phyloP scores from a whole-genome alignment of 257 asterid species.

The Primulina eburnea region DNA sequence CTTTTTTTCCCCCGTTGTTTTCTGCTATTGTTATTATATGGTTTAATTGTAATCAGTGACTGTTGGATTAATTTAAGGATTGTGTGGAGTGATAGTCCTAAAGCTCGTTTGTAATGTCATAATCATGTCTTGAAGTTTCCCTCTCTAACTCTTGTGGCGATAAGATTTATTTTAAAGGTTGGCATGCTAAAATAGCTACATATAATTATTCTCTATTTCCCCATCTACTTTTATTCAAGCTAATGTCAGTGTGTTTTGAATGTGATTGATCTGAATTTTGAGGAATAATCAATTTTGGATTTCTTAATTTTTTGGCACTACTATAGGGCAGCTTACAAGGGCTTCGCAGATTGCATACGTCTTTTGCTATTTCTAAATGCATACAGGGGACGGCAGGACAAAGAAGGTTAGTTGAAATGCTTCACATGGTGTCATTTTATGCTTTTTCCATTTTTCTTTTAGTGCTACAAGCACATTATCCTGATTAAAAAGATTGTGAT shows the following conservation, averaged over 20 bases:
- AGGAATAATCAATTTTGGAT: constrained; percentile 17
- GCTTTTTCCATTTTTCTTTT: constrained; percentile 11
- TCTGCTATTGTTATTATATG: constrained; percentile 9
- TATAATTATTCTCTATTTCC: constrained; percentile 5
- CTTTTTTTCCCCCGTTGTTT: constrained; percentile 22
- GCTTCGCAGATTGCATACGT: constrained; percentile 93
- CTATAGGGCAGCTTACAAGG: constrained; percentile 98
- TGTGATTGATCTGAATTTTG: constrained; percentile 19
- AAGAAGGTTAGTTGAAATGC: constrained; percentile 61
- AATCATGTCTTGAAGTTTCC: background rate
- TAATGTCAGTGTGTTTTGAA: background rate
- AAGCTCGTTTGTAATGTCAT: background rate
- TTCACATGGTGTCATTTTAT: constrained; percentile 5
- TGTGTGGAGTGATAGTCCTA: background rate
- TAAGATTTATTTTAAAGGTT: background rate
- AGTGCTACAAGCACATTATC: constrained; percentile 15
- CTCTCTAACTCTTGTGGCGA: background rate
- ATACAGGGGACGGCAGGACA: constrained; percentile 86
- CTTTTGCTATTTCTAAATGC: constrained; percentile 90
- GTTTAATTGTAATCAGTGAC: background rate
- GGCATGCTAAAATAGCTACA: background rate
- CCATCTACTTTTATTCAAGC: constrained; percentile 5
- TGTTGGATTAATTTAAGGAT: constrained; percentile 13
- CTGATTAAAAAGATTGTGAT: constrained; percentile 21
- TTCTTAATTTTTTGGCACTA: constrained; percentile 26